Percentiles rank a stretch among this genome's conserved stretches.
These are phyloP conservation scores for Terfezia boudieri DNA, from an alignment of 495 filamentous ascomycete species.

Conservation along the genomic window DNA sequence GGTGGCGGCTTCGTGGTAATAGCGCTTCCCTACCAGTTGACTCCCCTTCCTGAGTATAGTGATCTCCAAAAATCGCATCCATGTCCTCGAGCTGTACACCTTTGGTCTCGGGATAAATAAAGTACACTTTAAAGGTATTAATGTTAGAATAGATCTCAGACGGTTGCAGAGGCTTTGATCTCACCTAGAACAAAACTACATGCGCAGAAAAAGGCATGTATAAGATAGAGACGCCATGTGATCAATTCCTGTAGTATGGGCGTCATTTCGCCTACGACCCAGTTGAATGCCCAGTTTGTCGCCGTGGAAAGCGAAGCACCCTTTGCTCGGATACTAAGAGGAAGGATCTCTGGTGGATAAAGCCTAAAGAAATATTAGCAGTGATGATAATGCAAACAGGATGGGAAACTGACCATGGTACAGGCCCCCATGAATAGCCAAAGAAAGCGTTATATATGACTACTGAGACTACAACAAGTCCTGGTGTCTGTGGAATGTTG, in stretches of 20 bases:
- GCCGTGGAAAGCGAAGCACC: constrained; percentile 92
- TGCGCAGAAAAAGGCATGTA: constrained; percentile 95
- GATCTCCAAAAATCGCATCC: constrained; percentile 71
- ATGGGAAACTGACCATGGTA: constrained; percentile 41
- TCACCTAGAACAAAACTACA: constrained; percentile 87
- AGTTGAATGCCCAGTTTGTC: constrained; percentile 96
- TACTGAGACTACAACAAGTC: constrained; percentile 73
- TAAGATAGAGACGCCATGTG: constrained; percentile 74
- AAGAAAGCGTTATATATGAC: constrained; percentile 98
- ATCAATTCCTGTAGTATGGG: constrained; percentile 79
- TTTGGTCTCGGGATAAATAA: constrained; percentile 89
- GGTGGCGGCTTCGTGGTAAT: constrained; percentile 30
- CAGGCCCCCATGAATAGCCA: constrained; percentile 95
- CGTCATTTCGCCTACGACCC: constrained; percentile 85
- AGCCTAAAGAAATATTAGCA: constrained; percentile 21
- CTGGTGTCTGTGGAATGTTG: constrained; percentile 51
- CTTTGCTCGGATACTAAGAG: constrained; percentile 90
- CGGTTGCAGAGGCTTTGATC: background rate
- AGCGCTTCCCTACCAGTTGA: constrained; percentile 47
- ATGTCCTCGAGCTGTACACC: constrained; percentile 92
- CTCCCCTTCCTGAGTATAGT: constrained; percentile 49
- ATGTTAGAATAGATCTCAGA: constrained; percentile 4
- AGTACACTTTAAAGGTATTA: constrained; percentile 49
- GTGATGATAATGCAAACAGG: too few species aligned
- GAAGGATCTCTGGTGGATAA: constrained; percentile 92